phyloP scores from a whole-genome alignment of 2,329 filamentous ascomycete genomes.

The Curvularia hawaiiensis region DNA sequence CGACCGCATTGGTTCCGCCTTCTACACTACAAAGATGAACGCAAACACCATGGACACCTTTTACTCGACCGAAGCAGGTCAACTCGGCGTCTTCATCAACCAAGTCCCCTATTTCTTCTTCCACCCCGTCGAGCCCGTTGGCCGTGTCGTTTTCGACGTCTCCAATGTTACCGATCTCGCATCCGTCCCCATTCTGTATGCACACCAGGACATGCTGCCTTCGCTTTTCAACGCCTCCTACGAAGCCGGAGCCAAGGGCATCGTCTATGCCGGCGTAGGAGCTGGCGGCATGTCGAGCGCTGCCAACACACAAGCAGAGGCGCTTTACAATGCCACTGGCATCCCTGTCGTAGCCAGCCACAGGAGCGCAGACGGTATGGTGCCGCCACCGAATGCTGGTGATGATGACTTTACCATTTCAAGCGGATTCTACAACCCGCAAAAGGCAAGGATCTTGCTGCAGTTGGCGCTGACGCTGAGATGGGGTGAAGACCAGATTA shows the following conservation, averaged over 20 bases:
- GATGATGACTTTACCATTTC: conserved; percentile 46
- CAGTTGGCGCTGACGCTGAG: conserved; percentile 44
- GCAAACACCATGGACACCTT: conserved; percentile 69
- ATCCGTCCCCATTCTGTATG: conserved; percentile 62
- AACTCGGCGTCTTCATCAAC: conserved; percentile 63
- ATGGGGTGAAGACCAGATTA: conserved; percentile 53
- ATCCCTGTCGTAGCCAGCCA: conserved; percentile 60
- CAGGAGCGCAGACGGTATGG: conserved; percentile 59
- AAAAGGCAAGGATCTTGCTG: conserved; percentile 61
- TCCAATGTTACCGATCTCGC: conserved; percentile 56
- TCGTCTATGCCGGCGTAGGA: conserved; percentile 62
- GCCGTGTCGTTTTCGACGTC: conserved; percentile 50
- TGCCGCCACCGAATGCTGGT: conserved; percentile 38
- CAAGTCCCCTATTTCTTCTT: conserved; percentile 66
- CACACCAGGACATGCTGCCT: conserved; percentile 59
- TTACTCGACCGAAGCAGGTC: conserved; percentile 59
- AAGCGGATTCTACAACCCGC: conserved; percentile 61
- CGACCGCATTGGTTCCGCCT: conserved; percentile 64
- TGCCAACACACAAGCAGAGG: conserved; percentile 47
- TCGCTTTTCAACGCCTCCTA: conserved; percentile 56
- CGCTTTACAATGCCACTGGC: conserved; percentile 52
- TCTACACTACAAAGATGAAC: conserved; percentile 65
- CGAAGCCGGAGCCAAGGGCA: conserved; percentile 57
- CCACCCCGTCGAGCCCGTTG: conserved; percentile 52
- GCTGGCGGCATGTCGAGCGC: conserved; percentile 54